Base-by-base conservation (phyloP, 169 alveolate species). In the Plasmodium gaboni region DNA sequence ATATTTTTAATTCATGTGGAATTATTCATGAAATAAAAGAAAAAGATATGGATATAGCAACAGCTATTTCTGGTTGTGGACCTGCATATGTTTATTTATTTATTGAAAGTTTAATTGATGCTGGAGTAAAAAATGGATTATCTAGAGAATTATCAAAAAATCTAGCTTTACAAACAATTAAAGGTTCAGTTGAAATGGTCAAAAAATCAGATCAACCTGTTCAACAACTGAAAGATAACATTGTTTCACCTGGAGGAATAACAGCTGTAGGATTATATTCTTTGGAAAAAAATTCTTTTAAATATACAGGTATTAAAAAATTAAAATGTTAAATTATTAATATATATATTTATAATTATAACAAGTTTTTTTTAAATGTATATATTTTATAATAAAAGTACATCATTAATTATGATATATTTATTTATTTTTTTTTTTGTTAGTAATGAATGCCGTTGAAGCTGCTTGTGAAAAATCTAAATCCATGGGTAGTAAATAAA, bases 201-300 rank as follows among this genome's bases (percentile, higher is more conserved):
- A 19, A 57, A 19, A 19, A 28, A 8, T 83, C 76, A 28, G 68
- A 72, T 60, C n/a, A 19, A 3, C 94, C 93, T 42, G 88, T 92
- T 1, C 92, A 86, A 65, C 92, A 86, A 44, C 67, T 93, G 60
- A 92, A 88, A 42, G 96, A 93, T 15, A 90, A 92, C 28, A 87
- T 92, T 17, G 76, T 93, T 22, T 88, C 96, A 6, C 96, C 96
- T 2, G 95, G 95, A 12, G 96, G 96, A 17, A 92, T 90, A 32
- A 92, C 95, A 10, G 88, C 91, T 26, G 91, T 92, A 42, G 96
- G 93, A 0, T 74, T 93, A 32, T 59, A 61, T 44, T 90, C 94
- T 24, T 59, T 92, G 61, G 96, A 93, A 67, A 86, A 89, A 51
- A 65, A 85, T 68, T 88, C 91, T 12, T 76, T 93, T 59, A 73